Percentiles rank a stretch among this genome's conserved stretches.
Evolutionary conservation across 176 grass and related monocot genomes (phyloP).

Genomic region (Phoenix roebelenii): DNA sequence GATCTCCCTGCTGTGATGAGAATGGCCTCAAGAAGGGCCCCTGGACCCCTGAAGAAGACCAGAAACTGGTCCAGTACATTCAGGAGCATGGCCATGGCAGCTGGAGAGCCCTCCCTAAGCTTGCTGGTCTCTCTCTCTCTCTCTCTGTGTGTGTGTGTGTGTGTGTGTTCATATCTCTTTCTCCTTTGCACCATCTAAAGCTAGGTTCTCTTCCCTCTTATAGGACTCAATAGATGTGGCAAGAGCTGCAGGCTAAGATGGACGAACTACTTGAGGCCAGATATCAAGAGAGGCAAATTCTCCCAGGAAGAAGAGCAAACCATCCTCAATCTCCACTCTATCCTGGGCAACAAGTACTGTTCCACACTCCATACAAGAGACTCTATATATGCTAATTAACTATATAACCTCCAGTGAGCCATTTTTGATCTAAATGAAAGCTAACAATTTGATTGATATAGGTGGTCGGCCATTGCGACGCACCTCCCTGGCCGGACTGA

Average conservation of each 20-base stretch:
- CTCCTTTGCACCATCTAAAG: not conserved
- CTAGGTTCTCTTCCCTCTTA: slow-evolving; percentile 11
- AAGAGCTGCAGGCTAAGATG: slow-evolving; percentile 98
- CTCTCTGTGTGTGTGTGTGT: not conserved
- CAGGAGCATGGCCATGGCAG: slow-evolving; percentile 73
- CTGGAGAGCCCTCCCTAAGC: slow-evolving; percentile 85
- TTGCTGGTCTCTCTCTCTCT: slow-evolving; percentile 45
- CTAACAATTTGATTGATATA: slow-evolving; percentile 11
- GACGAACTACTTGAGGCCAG: slow-evolving; percentile 92
- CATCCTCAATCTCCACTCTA: slow-evolving; percentile 75
- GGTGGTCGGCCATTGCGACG: slow-evolving; percentile 87
- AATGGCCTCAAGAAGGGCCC: slow-evolving; percentile 96
- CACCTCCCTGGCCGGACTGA: slow-evolving; percentile 64
- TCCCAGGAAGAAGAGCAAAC: slow-evolving; percentile 71
- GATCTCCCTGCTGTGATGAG: slow-evolving; percentile 70
- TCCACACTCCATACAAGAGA: not conserved
- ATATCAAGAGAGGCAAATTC: slow-evolving; percentile 97
- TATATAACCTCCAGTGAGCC: no score
- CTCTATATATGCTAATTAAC: not conserved
- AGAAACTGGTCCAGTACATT: slow-evolving; percentile 70
- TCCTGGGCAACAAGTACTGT: slow-evolving; percentile 88
- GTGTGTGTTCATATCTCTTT: not conserved
- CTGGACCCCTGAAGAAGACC: slow-evolving; percentile 85
- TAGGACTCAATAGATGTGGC: slow-evolving; percentile 90
- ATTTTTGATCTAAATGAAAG: no score